A percentile compares a stretch with the other conserved stretches of the same genome.
Conservation (phyloP, 495 filamentous ascomycete species). For the Daldinia grandis region DNA sequence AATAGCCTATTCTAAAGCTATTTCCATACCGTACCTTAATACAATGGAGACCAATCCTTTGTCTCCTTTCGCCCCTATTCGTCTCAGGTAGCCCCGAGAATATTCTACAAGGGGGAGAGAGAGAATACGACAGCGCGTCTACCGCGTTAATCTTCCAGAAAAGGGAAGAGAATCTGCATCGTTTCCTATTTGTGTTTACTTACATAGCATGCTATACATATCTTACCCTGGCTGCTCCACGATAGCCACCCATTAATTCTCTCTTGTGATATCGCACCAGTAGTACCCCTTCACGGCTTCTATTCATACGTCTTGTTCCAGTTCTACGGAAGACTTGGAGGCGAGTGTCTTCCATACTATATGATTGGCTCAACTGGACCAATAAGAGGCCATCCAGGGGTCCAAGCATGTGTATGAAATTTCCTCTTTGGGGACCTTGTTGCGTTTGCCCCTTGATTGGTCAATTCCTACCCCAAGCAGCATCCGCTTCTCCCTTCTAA, state of each 20-base stretch:
- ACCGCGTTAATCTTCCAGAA: not conserved
- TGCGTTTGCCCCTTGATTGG: slow-evolving; percentile 30
- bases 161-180: not conserved
- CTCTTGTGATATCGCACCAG: not conserved
- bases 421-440: slow-evolving; percentile 30
- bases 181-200: not conserved
- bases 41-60: no score
- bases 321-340: not conserved
- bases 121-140: not conserved
- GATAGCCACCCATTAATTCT: not conserved
- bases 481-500: not conserved
- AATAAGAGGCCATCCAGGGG: not conserved
- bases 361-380: not conserved
- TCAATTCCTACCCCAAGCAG: slow-evolving; percentile 20
- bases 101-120: not conserved
- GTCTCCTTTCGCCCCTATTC: not conserved
- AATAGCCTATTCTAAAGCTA: not conserved
- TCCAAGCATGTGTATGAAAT: slow-evolving; percentile 4
- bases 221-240: not conserved
- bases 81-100: not conserved
- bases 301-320: not conserved
- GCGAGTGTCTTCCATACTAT: not conserved
- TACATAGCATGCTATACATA: not conserved
- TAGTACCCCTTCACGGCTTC: not conserved
- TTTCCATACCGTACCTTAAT: no score